Percentiles rank a stretch among this genome's conserved stretches.
Evolutionary conservation across 2,329 filamentous ascomycete genomes (phyloP).

Genomic region (Herpotrichia juniperi): DNA sequence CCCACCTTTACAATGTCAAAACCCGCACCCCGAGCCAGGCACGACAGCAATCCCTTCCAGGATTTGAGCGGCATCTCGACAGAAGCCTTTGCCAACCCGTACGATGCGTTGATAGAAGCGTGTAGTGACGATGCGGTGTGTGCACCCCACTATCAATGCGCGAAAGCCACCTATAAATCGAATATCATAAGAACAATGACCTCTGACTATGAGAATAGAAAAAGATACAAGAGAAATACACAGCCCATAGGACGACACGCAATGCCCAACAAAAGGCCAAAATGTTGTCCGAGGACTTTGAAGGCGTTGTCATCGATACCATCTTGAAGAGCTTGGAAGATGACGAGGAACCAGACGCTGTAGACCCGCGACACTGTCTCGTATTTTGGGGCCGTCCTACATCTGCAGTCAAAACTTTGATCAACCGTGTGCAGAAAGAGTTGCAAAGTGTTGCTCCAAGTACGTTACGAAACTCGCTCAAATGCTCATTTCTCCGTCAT

Average conservation of each 20-base stretch:
- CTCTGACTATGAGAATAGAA: conserved; percentile 51
- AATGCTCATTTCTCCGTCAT: neutral
- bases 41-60: conserved; percentile 27
- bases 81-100: conserved; percentile 68
- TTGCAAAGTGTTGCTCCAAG: conserved; percentile 70
- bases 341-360: conserved; percentile 67
- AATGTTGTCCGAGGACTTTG: conserved; percentile 71
- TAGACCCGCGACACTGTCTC: conserved; percentile 79
- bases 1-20: neutral
- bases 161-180: too few relatives aligned
- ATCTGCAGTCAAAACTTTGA: conserved; percentile 69
- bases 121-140: conserved; percentile 72
- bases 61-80: conserved; percentile 49
- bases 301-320: conserved; percentile 75
- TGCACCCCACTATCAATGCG: conserved; percentile 8
- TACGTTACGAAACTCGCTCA: conserved; percentile 52
- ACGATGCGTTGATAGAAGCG: conserved; percentile 72
- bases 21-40: neutral
- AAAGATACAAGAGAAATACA: conserved; percentile 75
- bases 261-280: conserved; percentile 78
- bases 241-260: conserved; percentile 73
- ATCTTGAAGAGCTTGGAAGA: conserved; percentile 74
- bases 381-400: conserved; percentile 90
- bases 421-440: conserved; percentile 70
- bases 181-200: neutral